Evolutionary conservation across 306 rosid genomes (phyloP), one percentile per base, ranked within the genome.

Genomic region (Alnus rubra): DNA sequence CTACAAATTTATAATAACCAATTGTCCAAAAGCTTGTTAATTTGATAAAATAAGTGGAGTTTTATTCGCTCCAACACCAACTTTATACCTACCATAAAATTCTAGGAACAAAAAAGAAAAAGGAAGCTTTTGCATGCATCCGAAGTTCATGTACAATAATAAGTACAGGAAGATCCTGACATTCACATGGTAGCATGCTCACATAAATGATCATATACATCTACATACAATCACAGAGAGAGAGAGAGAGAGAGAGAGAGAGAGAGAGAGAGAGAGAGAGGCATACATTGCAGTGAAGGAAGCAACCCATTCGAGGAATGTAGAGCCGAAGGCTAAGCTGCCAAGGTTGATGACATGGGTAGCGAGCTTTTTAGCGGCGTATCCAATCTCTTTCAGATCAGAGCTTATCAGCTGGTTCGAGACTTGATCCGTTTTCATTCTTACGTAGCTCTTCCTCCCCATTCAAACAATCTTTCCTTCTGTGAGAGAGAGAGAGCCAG

Each of bases 271-370:
- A 51, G 62, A 6, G 28, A 7, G 52, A 44, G 37, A 23, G n/a
- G 1, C 56, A 18, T 83, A 92, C 97, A 94, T 92, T 58, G 98
- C 97, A 80, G 93, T 84, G 80, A 92, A 49, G 10, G 90, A 78
- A 81, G 97, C 95, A 64, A 94, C 37, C 83, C 93, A 89, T 65
- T 90, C 83, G 37, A 94, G 91, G 52, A 94, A 79, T 35, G 92
- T 42, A 54, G 90, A 80, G 59, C 88, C 92, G 45, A 92, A 87
- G 76, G 95, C 97, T 2, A 82, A 11, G 75, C 89, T 78, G 28
- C 88, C 92, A 8, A 91, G 93, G 70, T 81, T 85, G 78, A 92
- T 1, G 80, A 82, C 88, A 56, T 94, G 95, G 9, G 45, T 53
- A 18, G 90, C 92, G 16, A 94, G 88, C 73, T 79, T 87, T 19